Evolutionary conservation across 441 rosid genomes (phyloP), one percentile per base, ranked within the genome.

Genomic region (Corymbia calophylla): DNA sequence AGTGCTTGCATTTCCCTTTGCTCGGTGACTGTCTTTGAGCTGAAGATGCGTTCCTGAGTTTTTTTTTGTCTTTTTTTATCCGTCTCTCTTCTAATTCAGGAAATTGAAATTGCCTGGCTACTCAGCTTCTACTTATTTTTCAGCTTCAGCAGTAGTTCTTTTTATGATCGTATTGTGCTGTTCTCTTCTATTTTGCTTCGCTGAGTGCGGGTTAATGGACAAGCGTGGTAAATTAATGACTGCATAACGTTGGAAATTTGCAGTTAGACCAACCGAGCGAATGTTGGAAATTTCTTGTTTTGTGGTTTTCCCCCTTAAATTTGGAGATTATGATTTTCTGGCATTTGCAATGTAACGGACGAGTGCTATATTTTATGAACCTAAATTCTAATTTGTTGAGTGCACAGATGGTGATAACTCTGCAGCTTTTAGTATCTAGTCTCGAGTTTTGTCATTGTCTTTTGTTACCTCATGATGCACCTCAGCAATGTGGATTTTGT

Each of bases 1-100:
- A 95, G 99, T 93, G 89, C 70, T 91, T 87, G 77, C 68, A 87
- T 90, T 73, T 44, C n/a, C 47, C 68, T 53, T 77, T 44, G 51
- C 88, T 82, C 51, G 51, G 53, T 32, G n/a, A 19, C 66, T 86
- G 62, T 55, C 49, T 39, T 86, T 86, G 68, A 70, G 51, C 81
- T 89, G 66, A 49, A 64, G 48, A 23, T 12, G 84, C 29, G 84
- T 77, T 44, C 51, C 84, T 6, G 17, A 23, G 84, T 25, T 39
- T 39, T 9, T 10, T 12, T 35, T 35, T 7, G 4, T 31, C 16
- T 16, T 31, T 7, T 17, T 35, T 70, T 44, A 21, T 77, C 84
- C n/a, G 51, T 39, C 51, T 77, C 29, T 47, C 84, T 44, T 77
- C 84, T 44, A 39, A 23, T 44, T 23, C 29, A 44, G 84, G 84